phyloP scores from a whole-genome alignment of 73 alveolate genomes.

The Stentor roeselii region DNA sequence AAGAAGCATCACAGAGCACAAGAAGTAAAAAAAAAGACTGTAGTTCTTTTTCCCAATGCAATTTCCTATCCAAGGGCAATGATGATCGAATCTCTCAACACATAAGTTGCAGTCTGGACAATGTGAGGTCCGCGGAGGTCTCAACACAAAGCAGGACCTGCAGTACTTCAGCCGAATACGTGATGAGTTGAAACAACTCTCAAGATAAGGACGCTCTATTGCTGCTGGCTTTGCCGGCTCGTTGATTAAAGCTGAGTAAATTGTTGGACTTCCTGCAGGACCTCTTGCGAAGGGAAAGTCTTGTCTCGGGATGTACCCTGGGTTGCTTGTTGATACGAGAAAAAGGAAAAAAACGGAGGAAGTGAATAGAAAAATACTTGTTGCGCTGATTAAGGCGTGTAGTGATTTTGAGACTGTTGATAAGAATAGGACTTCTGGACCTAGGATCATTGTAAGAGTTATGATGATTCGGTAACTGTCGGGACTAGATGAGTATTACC shows the following conservation, averaged over 20 bases:
- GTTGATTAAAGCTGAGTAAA: background rate
- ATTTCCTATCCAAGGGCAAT: constrained; percentile 45
- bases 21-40: constrained; percentile 11
- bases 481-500: background rate
- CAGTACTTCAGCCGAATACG: constrained; percentile 21
- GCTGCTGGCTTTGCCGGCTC: constrained; percentile 18
- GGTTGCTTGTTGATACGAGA: background rate
- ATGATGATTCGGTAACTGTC: background rate
- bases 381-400: constrained; percentile 3
- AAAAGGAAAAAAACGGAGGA: background rate
- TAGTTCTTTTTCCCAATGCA: constrained; percentile 46
- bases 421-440: background rate
- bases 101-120: constrained; percentile 40
- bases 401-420: background rate
- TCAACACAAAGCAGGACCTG: constrained; percentile 28
- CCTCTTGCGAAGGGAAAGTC: constrained; percentile 26
- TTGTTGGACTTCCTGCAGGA: background rate
- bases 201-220: background rate
- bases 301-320: constrained; percentile 31
- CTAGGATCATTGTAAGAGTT: background rate
- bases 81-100: constrained; percentile 43
- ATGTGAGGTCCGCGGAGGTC: constrained; percentile 44
- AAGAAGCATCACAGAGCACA: background rate
- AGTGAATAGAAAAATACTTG: background rate
- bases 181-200: background rate